phyloP scores from a whole-genome alignment of 2,329 filamentous ascomycete species.

The Neonectria sp. region DNA sequence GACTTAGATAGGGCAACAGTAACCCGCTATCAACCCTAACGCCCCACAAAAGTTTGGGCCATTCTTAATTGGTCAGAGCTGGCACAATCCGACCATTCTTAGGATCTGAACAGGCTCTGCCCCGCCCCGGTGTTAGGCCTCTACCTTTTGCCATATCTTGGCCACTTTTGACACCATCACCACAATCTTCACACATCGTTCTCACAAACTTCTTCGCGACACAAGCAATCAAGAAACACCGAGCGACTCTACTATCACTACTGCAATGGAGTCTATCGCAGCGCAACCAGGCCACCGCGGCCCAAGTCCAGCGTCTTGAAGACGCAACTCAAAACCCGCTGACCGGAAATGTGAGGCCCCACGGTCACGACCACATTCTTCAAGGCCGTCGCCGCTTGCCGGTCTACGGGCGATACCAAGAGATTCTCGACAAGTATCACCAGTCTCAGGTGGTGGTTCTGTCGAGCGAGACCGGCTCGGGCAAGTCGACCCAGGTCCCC shows the following conservation, averaged over 20 bases:
- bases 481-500: conserved; percentile 39
- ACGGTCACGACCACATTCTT: conserved; percentile 19
- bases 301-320: conserved; percentile 28
- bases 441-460: conserved; percentile 35
- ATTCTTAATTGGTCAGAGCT: background rate
- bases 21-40: background rate
- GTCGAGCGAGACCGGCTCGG: conserved; percentile 32
- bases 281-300: conserved; percentile 25
- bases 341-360: conserved; percentile 27
- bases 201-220: conserved; percentile 5
- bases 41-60: background rate
- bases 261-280: conserved; percentile 2
- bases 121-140: background rate
- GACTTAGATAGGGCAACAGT: background rate
- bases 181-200: conserved; percentile 10
- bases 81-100: background rate
- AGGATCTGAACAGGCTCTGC: background rate
- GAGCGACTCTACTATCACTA: background rate
- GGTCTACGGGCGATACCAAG: conserved; percentile 34
- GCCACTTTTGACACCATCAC: background rate
- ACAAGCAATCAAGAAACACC: background rate
- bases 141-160: background rate
- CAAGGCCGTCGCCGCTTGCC: conserved; percentile 26
- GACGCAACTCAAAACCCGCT: conserved; percentile 24
- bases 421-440: conserved; percentile 35